Evolutionary conservation across 1,284 basidiomycete species (phyloP), one percentile per base, ranked within the genome.

Genomic region (Sporisorium scitamineum): DNA sequence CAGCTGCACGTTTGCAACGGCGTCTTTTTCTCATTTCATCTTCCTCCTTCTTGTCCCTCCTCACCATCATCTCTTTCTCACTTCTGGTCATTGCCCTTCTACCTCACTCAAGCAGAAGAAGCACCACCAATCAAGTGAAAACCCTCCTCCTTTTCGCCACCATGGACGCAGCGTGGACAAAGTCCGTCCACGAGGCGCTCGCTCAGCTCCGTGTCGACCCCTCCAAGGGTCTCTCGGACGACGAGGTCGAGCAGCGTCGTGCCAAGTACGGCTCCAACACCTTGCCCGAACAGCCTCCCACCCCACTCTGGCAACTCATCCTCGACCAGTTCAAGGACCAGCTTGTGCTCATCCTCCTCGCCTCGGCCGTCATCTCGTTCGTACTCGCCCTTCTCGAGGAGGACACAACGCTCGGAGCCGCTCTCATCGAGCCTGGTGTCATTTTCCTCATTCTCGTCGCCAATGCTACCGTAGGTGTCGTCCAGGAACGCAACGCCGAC

Each of bases 291-390:
- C 92, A 95, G 16, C 91, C 93, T 0, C 88, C 93, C 1, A 97
- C 94, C 4, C 94, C 96, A 5, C 86, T 99, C 47, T 95, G 94
- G 93, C 90, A 93, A 82, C 90, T 98, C 70, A 93, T 99, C 70
- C 89, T 99, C 22, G 95, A 96, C 79, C 96, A 99, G 87, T 99
- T 99, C 89, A 92, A 85, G 61, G 84, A 85, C 65, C 82, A 84
- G 68, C 78, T 85, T 48, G 84, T 85, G 27, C 70, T 84, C 48
- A 84, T 85, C 58, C 74, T 85, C 13, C 80, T 85, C 50, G 80
- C 61, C 3, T 84, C 83, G 7, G 84, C 84, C 22, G 65, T 84
- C 63, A 79, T 85, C 47, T 84, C 83, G 26, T 82, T 85, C 14
- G 71, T 84, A 7, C 77, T 85, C 14, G 84, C 84, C 9, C 64